A percentile compares a stretch with the other conserved stretches of the same genome.
These are phyloP conservation scores for Trametes coccinea DNA, from an alignment of 768 basidiomycete species.

Conservation along the genomic window DNA sequence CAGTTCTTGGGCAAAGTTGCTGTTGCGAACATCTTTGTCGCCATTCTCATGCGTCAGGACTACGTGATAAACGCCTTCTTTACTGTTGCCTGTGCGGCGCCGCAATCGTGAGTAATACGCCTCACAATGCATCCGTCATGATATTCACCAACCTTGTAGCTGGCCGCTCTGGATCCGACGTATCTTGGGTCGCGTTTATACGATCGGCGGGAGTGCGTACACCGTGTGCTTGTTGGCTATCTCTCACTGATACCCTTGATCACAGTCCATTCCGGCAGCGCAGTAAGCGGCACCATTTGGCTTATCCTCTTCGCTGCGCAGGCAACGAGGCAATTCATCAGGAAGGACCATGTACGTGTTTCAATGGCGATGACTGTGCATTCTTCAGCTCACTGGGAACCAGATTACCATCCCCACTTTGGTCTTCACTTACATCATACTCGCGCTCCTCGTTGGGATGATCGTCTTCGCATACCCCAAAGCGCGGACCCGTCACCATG, in stretches of 20 bases:
- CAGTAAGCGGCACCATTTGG: conserved; percentile 54
- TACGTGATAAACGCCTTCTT: conserved; percentile 58
- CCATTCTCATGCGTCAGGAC: conserved; percentile 45
- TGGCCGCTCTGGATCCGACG: conserved; percentile 55
- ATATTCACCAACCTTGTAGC: conserved; percentile 27
- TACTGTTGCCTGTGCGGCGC: conserved; percentile 48
- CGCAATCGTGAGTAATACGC: conserved; percentile 42
- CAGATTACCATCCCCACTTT: conserved; percentile 49
- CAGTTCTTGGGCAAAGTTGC: conserved; percentile 36
- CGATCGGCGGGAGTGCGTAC: conserved; percentile 47
- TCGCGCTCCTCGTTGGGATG: conserved; percentile 47
- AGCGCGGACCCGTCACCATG: conserved; percentile 45
- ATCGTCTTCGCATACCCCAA: conserved; percentile 51
- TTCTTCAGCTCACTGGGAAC: conserved; percentile 22
- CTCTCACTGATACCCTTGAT: not conserved
- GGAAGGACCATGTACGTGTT: conserved; percentile 36
- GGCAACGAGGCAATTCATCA: conserved; percentile 47
- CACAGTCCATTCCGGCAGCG: conserved; percentile 50
- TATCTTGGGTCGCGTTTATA: conserved; percentile 53
- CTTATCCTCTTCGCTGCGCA: conserved; percentile 48
- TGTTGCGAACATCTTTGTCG: conserved; percentile 43
- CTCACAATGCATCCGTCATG: not conserved
- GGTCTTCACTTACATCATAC: conserved; percentile 48
- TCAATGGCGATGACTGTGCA: not conserved
- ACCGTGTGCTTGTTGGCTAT: not conserved